phyloP scores from a whole-genome alignment of 2,329 filamentous ascomycete species.

The Metarhizium humberi region DNA sequence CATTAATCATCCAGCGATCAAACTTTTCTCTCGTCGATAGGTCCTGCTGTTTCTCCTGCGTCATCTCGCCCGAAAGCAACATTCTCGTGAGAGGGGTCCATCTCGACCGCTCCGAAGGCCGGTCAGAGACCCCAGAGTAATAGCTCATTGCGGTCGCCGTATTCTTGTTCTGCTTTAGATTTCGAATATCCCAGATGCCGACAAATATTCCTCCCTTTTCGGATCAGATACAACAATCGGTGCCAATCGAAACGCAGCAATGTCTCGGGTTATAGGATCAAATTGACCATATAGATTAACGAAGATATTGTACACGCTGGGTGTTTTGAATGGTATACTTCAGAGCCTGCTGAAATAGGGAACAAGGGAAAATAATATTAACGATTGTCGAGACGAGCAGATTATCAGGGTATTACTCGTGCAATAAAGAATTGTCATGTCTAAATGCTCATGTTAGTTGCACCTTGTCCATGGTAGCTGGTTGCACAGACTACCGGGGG shows the following conservation, averaged over 20 bases:
- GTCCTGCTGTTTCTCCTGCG: constrained; percentile 59
- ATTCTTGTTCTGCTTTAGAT: constrained; percentile 6
- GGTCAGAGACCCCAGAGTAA: constrained; percentile 15
- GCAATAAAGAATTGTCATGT: neutral
- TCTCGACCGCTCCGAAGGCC: constrained; percentile 61
- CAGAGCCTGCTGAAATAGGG: constrained; percentile 6
- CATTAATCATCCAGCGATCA: constrained; percentile 83
- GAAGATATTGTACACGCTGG: neutral
- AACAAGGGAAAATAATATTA: neutral
- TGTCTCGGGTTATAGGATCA: neutral
- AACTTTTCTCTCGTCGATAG: constrained; percentile 63
- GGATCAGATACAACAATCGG: neutral
- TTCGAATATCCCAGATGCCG: neutral
- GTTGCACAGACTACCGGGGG: neutral
- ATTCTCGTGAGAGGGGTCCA: constrained; percentile 76
- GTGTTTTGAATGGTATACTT: neutral
- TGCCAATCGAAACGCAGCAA: neutral
- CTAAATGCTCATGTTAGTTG: neutral
- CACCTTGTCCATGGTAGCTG: neutral
- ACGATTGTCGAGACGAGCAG: neutral
- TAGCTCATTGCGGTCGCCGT: constrained; percentile 16
- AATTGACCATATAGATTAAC: neutral
- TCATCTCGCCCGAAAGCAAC: constrained; percentile 76
- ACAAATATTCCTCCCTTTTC: neutral
- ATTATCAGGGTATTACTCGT: neutral